These are phyloP conservation scores for Panellus pusillus DNA, from an alignment of 768 basidiomycete genomes.

Conservation along the genomic window DNA sequence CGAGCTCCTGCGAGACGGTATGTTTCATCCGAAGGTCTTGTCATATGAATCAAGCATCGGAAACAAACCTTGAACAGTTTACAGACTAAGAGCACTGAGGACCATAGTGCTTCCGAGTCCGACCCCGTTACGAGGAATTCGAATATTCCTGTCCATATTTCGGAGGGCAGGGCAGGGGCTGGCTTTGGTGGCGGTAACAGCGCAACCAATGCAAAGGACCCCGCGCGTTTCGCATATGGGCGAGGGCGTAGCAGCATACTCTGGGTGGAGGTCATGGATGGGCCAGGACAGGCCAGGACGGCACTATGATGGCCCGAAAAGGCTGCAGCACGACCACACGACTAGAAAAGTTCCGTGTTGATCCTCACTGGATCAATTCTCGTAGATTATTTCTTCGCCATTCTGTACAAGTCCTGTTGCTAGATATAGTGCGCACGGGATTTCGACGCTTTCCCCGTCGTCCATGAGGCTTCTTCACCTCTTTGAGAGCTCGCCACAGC, in stretches of 20 bases:
- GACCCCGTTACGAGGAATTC: conserved; percentile 29
- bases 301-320: too few relatives aligned
- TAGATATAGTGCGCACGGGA: too few relatives aligned
- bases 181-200: conserved; percentile 58
- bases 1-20: conserved; percentile 50
- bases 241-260: conserved; percentile 63
- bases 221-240: conserved; percentile 59
- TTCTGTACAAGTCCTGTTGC: too few relatives aligned
- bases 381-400: too few relatives aligned
- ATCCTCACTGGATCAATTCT: too few relatives aligned
- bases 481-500: too few relatives aligned
- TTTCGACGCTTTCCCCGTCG: too few relatives aligned
- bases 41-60: not conserved
- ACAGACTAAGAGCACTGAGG: conserved; percentile 43
- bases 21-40: not conserved
- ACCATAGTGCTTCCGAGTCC: conserved; percentile 29
- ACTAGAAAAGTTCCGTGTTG: too few relatives aligned
- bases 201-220: conserved; percentile 65
- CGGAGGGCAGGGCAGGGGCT: conserved; percentile 58
- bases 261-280: conserved; percentile 28
- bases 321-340: too few relatives aligned
- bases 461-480: too few relatives aligned
- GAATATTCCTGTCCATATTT: conserved; percentile 72
- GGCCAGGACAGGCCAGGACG: too few relatives aligned
- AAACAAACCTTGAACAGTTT: conserved; percentile 45